A percentile compares a stretch with the other conserved stretches of the same genome.
Evolutionary conservation across 768 basidiomycete species (phyloP).

Genomic region (Symmetrospora coprosmae): DNA sequence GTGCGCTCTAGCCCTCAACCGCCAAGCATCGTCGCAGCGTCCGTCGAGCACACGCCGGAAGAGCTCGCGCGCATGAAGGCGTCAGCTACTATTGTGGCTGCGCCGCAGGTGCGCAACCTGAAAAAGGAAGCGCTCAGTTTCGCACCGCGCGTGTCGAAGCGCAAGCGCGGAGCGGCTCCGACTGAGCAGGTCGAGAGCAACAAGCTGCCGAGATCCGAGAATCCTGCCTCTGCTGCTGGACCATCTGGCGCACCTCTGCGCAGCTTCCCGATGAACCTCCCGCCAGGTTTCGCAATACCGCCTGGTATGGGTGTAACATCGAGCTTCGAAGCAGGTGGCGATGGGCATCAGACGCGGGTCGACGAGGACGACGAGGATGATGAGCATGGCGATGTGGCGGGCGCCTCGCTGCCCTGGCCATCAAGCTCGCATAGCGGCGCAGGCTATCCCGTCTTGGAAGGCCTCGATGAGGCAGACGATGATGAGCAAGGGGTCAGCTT

Average conservation of each 20-base stretch:
- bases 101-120: slow-evolving; percentile 74
- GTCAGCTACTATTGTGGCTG: slow-evolving; percentile 64
- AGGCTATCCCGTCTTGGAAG: background rate
- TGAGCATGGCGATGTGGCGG: background rate
- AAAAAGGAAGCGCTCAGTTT: slow-evolving; percentile 92
- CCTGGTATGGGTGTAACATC: background rate
- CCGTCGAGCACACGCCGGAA: too few species aligned
- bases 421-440: background rate
- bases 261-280: background rate
- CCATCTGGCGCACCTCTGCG: background rate
- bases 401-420: slow-evolving; percentile 5
- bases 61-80: slow-evolving; percentile 32
- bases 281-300: background rate
- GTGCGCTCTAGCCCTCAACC: slow-evolving; percentile 8
- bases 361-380: background rate
- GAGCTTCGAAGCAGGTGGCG: too few species aligned
- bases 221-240: background rate
- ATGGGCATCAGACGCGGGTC: background rate
- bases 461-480: background rate
- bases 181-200: background rate
- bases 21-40: slow-evolving; percentile 14
- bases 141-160: slow-evolving; percentile 59
- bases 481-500: background rate
- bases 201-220: background rate
- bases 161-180: slow-evolving; percentile 44